A percentile compares a stretch with the other conserved stretches of the same genome.
phyloP scores from a whole-genome alignment of 768 basidiomycete genomes.

The Termitomyces sp. region DNA sequence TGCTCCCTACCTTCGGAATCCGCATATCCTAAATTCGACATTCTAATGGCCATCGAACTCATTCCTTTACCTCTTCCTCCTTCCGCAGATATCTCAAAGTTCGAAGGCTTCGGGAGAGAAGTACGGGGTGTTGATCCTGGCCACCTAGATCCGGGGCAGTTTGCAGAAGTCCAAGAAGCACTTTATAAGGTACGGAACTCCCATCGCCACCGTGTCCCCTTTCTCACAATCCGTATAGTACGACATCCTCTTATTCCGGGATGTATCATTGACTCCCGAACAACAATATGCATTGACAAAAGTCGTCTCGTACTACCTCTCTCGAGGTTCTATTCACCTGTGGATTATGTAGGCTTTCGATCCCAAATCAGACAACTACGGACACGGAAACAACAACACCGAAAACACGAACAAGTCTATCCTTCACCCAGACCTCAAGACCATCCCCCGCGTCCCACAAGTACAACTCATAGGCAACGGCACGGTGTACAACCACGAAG shows the following conservation, averaged over 20 bases:
- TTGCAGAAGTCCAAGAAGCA: slow-evolving; percentile 64
- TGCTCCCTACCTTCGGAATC: no score
- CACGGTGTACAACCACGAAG: slow-evolving; percentile 74
- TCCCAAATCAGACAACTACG: slow-evolving; percentile 56
- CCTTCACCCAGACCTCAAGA: slow-evolving; percentile 87
- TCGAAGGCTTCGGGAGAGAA: slow-evolving; percentile 71
- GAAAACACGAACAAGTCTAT: slow-evolving; percentile 72
- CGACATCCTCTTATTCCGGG: slow-evolving; percentile 70
- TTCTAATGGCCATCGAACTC: slow-evolving; percentile 64
- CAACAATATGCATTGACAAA: slow-evolving; percentile 85
- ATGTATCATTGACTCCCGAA: slow-evolving; percentile 68
- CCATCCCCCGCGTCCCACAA: slow-evolving; percentile 83
- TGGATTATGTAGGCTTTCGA: slow-evolving; percentile 69
- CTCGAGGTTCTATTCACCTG: neutral
- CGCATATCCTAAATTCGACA: neutral
- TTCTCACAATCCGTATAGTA: slow-evolving; percentile 40
- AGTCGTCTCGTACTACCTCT: slow-evolving; percentile 33
- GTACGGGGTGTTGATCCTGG: slow-evolving; percentile 74
- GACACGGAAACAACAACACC: slow-evolving; percentile 89
- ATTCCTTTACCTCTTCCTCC: slow-evolving; percentile 66
- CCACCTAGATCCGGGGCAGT: slow-evolving; percentile 53
- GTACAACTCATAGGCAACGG: slow-evolving; percentile 94
- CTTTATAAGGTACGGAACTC: slow-evolving; percentile 67
- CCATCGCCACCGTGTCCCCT: neutral
- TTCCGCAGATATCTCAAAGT: slow-evolving; percentile 65